phyloP scores from a whole-genome alignment of 352 stramenopile genomes.

The Phytopythium delawarense region DNA sequence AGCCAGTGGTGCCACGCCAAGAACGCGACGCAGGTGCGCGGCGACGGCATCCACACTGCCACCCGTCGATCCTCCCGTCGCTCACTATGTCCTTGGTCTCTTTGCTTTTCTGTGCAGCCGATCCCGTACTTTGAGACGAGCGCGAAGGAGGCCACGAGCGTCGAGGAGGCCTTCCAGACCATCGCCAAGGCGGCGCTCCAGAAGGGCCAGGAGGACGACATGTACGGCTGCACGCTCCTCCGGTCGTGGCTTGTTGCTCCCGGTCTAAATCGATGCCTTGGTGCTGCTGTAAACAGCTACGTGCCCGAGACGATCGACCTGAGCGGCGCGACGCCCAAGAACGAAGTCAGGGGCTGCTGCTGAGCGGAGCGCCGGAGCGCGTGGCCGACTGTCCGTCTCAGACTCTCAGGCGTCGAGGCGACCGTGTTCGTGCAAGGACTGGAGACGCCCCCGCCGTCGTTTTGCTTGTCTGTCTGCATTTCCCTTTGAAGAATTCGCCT shows the following conservation, averaged over 20 bases:
- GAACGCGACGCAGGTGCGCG: constrained; percentile 57
- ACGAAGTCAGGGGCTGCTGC: constrained; percentile 67
- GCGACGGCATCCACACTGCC: background rate
- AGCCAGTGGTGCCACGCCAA: constrained; percentile 93
- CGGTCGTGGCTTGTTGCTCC: background rate
- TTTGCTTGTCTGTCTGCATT: background rate
- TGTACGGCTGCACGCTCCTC: constrained; percentile 32
- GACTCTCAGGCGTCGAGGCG: background rate
- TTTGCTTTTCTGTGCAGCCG: constrained; percentile 19
- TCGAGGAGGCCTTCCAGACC: constrained; percentile 96
- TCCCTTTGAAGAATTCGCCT: background rate
- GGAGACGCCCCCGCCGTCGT: background rate
- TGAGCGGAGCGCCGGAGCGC: constrained; percentile 17
- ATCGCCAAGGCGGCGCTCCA: constrained; percentile 88
- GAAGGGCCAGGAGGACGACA: constrained; percentile 85
- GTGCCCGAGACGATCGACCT: constrained; percentile 85
- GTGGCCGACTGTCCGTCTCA: background rate
- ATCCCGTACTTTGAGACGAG: constrained; percentile 98
- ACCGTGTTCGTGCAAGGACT: background rate
- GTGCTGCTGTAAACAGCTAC: constrained; percentile 35
- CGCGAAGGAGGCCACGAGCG: constrained; percentile 96
- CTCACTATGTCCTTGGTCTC: constrained; percentile 2
- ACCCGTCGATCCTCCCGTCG: background rate
- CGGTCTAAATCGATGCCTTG: background rate
- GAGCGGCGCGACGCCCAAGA: constrained; percentile 66